Conservation (phyloP, 2,329 filamentous ascomycete species). For the Lachnum nothofagi region DNA sequence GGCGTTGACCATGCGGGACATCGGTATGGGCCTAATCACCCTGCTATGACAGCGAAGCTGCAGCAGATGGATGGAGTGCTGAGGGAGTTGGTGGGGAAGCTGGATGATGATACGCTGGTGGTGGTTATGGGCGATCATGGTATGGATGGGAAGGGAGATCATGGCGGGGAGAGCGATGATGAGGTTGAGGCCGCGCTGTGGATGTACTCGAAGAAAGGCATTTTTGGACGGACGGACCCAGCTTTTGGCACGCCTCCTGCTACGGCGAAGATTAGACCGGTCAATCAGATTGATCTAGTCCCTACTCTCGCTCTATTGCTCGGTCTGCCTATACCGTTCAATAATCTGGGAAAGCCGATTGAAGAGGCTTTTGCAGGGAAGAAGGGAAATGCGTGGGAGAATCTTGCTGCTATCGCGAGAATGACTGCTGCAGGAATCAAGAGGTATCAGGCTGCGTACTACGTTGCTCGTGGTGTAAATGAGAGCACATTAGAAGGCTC, state of each 20-base stretch:
- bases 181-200: constrained; percentile 91
- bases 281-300: constrained; percentile 88
- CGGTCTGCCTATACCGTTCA: constrained; percentile 90
- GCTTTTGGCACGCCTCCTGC: constrained; percentile 53
- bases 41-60: constrained; percentile 85
- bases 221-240: constrained; percentile 72
- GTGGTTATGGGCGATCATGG: constrained; percentile 99
- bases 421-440: constrained; percentile 80
- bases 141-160: constrained; percentile 95
- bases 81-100: constrained; percentile 59
- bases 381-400: constrained; percentile 66
- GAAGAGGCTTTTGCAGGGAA: constrained; percentile 82
- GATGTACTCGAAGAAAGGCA: constrained; percentile 90
- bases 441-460: constrained; percentile 82
- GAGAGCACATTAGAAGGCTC: constrained; percentile 51
- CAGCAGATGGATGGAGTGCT: constrained; percentile 85
- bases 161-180: constrained; percentile 96
- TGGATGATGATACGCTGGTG: constrained; percentile 83
- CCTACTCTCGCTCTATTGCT: constrained; percentile 84
- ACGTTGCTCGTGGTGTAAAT: constrained; percentile 63
- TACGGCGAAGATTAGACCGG: constrained; percentile 72
- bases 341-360: constrained; percentile 88
- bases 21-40: constrained; percentile 87
- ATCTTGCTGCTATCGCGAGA: constrained; percentile 70
- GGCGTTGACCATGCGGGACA: constrained; percentile 97